phyloP scores from a whole-genome alignment of 129 eudicot species.

The Cynara cardunculus region DNA sequence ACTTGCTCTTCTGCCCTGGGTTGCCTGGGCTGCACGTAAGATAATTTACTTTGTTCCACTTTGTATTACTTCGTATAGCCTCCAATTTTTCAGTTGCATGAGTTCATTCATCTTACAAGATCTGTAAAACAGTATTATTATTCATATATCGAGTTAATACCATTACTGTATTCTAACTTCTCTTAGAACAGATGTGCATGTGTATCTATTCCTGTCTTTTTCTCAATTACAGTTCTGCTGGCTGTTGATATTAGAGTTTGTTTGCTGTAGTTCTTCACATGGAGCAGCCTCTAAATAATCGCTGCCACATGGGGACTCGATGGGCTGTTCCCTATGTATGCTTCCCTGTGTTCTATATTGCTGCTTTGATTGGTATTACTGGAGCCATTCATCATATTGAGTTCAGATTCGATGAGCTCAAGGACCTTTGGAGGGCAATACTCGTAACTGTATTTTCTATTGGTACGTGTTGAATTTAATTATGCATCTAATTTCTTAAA shows the following conservation, averaged over 20 bases:
- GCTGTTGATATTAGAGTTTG: constrained; percentile 15
- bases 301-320: constrained; percentile 71
- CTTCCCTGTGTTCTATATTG: constrained; percentile 64
- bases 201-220: constrained; percentile 5
- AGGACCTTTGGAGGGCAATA: constrained; percentile 93
- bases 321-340: constrained; percentile 55
- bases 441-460: constrained; percentile 53
- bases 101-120: neutral
- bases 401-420: constrained; percentile 86
- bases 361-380: constrained; percentile 59
- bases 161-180: neutral
- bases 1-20: constrained; percentile 80
- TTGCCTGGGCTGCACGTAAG: constrained; percentile 72
- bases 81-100: neutral
- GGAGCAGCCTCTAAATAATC: constrained; percentile 54
- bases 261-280: constrained; percentile 59
- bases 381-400: constrained; percentile 80
- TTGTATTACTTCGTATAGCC: neutral
- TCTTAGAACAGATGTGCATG: neutral
- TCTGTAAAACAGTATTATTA: neutral
- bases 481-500: neutral
- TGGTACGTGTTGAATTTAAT: constrained; percentile 34
- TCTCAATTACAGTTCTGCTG: neutral
- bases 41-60: neutral
- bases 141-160: neutral